Conservation (phyloP, 1,284 basidiomycete genomes). For the Apiotrichum montevideense region DNA sequence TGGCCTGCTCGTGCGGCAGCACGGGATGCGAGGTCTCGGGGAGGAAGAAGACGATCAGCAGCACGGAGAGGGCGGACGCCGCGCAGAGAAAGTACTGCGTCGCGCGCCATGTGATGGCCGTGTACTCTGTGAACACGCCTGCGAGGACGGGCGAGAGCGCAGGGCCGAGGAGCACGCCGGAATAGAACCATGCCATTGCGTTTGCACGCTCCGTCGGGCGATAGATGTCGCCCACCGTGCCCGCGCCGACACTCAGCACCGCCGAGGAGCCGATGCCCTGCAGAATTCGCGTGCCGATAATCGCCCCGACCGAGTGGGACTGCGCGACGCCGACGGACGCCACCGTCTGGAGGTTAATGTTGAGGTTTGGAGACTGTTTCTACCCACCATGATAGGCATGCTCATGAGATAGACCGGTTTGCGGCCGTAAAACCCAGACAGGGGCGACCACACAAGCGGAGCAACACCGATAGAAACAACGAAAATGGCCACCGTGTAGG, state of each 20-base stretch:
- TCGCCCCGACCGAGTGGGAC: slow-evolving; percentile 50
- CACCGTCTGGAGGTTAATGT: slow-evolving; percentile 22
- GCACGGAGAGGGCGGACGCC: slow-evolving; percentile 50
- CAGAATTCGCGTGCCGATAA: slow-evolving; percentile 59
- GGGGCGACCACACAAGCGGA: slow-evolving; percentile 54
- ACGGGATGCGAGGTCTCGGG: slow-evolving; percentile 65
- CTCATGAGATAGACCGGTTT: slow-evolving; percentile 57
- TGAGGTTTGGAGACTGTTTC: background rate
- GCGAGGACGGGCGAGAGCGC: slow-evolving; percentile 43
- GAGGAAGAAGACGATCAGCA: slow-evolving; percentile 53
- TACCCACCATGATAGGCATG: slow-evolving; percentile 55
- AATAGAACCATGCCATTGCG: slow-evolving; percentile 59
- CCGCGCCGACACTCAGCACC: slow-evolving; percentile 57
- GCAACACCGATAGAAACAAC: slow-evolving; percentile 43
- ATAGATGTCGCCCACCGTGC: slow-evolving; percentile 62
- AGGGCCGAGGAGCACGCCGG: slow-evolving; percentile 50
- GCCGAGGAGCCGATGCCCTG: slow-evolving; percentile 54
- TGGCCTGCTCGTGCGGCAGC: slow-evolving; percentile 37
- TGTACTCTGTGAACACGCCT: slow-evolving; percentile 47
- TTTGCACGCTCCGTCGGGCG: slow-evolving; percentile 57
- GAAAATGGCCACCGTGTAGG: slow-evolving; percentile 53
- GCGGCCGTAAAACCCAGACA: slow-evolving; percentile 57
- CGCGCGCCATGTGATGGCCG: slow-evolving; percentile 56
- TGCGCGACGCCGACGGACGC: slow-evolving; percentile 58
- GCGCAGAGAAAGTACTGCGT: slow-evolving; percentile 55